These are phyloP conservation scores for Annulohypoxylon bovei DNA, from an alignment of 495 filamentous ascomycete species.

Conservation along the genomic window DNA sequence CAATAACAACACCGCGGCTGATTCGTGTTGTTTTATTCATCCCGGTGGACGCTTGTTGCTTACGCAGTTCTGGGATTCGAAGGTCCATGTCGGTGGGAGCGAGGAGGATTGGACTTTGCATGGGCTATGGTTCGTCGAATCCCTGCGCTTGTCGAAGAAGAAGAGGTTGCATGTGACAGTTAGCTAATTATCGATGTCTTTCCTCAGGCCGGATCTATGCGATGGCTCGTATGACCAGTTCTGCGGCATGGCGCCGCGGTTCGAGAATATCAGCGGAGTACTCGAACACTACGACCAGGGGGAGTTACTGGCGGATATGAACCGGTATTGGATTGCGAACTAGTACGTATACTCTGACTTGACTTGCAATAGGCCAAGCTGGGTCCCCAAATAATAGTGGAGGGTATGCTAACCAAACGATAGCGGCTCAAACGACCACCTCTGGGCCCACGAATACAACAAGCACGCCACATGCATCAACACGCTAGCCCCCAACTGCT, in stretches of 20 bases:
- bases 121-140: conserved; percentile 71
- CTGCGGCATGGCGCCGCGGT: conserved; percentile 73
- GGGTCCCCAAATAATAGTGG: too few species aligned
- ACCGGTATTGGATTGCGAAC: conserved; percentile 75
- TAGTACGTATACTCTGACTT: conserved; percentile 52
- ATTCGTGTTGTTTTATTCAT: conserved; percentile 84
- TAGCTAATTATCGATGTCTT: neutral
- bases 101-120: conserved; percentile 87
- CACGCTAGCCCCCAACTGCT: conserved; percentile 78
- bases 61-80: conserved; percentile 89
- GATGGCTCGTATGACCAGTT: conserved; percentile 80
- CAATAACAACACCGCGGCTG: conserved; percentile 56
- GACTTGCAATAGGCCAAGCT: too few species aligned
- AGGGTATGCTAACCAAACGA: conserved; percentile 11
- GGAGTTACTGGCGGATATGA: conserved; percentile 76
- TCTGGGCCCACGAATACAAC: conserved; percentile 90
- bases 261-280: conserved; percentile 76
- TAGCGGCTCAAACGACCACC: conserved; percentile 67
- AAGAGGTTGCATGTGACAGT: neutral
- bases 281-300: conserved; percentile 68
- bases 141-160: neutral
- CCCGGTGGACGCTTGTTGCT: conserved; percentile 81
- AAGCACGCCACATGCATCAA: conserved; percentile 84
- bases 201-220: conserved; percentile 79
- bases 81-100: conserved; percentile 72